These are phyloP conservation scores for Fomitopsis pulvina DNA, from an alignment of 768 basidiomycete genomes.

Conservation along the genomic window DNA sequence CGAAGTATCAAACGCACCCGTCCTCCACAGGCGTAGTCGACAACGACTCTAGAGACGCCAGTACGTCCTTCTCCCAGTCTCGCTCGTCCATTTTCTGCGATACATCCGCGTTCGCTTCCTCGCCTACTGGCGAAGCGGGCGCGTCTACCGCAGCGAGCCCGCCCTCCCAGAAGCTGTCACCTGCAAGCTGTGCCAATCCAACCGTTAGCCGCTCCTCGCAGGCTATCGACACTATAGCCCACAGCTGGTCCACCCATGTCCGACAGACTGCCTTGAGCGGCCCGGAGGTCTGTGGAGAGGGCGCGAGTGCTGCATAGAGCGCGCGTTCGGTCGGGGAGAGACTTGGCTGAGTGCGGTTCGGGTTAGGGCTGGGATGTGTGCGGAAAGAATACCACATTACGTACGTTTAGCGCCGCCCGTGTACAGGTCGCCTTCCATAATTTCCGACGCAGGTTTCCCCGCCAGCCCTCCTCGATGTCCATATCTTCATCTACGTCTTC, in stretches of 20 bases:
- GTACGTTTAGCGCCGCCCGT: slow-evolving; percentile 70
- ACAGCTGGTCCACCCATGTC: slow-evolving; percentile 94
- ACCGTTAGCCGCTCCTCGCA: slow-evolving; percentile 72
- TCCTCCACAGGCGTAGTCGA: slow-evolving; percentile 53
- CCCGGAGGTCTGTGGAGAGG: slow-evolving; percentile 56
- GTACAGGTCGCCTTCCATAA: slow-evolving; percentile 89
- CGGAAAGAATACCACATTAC: slow-evolving; percentile 21
- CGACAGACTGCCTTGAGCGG: slow-evolving; percentile 69
- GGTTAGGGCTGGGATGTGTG: neutral
- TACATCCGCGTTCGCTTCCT: slow-evolving; percentile 18
- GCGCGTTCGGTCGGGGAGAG: slow-evolving; percentile 73
- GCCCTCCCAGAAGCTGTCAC: slow-evolving; percentile 77
- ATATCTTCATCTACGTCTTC: slow-evolving; percentile 41
- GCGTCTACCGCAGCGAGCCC: slow-evolving; percentile 42
- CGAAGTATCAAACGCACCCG: slow-evolving; percentile 37
- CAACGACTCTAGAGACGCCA: slow-evolving; percentile 48
- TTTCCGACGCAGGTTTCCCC: slow-evolving; percentile 70
- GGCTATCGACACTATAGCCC: slow-evolving; percentile 80
- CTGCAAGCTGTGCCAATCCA: slow-evolving; percentile 50
- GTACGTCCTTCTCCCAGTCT: slow-evolving; percentile 64
- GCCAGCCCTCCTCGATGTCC: slow-evolving; percentile 42
- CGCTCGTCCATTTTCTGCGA: slow-evolving; percentile 27
- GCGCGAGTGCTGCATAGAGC: slow-evolving; percentile 81
- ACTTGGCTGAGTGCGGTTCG: slow-evolving; percentile 31
- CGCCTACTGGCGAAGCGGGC: slow-evolving; percentile 20